Evolutionary conservation across 2,329 filamentous ascomycete species (phyloP).

Genomic region (Delphinella strobiligena): DNA sequence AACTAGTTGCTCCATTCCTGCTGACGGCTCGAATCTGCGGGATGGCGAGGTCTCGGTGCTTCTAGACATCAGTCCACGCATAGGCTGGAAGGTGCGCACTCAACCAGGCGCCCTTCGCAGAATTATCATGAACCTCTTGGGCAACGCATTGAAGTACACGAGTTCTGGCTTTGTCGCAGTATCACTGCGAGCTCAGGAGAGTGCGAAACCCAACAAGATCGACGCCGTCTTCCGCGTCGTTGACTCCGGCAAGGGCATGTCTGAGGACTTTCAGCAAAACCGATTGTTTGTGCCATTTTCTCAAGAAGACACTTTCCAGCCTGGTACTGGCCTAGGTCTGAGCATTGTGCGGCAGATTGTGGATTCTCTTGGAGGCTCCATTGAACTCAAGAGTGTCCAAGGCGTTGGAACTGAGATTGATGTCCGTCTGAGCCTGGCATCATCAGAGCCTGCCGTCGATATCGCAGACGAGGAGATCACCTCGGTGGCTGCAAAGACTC

Average conservation of each 20-base stretch:
- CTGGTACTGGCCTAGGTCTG: slow-evolving; percentile 53
- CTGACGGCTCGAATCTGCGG: neutral
- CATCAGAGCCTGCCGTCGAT: neutral
- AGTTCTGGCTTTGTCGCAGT: slow-evolving; percentile 28
- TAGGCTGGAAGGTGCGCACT: slow-evolving; percentile 31
- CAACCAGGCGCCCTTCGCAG: slow-evolving; percentile 33
- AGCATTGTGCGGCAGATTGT: slow-evolving; percentile 51
- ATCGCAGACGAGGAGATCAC: slow-evolving; percentile 1
- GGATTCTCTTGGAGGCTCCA: slow-evolving; percentile 45
- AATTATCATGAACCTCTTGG: slow-evolving; percentile 36
- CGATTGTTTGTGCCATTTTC: slow-evolving; percentile 51
- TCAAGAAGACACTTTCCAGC: slow-evolving; percentile 49
- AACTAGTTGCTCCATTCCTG: neutral
- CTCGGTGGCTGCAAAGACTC: slow-evolving; percentile 1
- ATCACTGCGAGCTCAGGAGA: slow-evolving; percentile 4
- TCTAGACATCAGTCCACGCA: slow-evolving; percentile 28
- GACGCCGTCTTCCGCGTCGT: slow-evolving; percentile 27
- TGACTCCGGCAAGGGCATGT: slow-evolving; percentile 57
- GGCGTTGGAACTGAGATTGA: slow-evolving; percentile 37
- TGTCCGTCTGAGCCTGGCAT: slow-evolving; percentile 1
- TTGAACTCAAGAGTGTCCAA: slow-evolving; percentile 41
- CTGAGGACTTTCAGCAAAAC: slow-evolving; percentile 47
- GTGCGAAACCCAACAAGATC: slow-evolving; percentile 1
- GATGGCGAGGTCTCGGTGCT: slow-evolving; percentile 26
- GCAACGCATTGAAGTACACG: slow-evolving; percentile 37